These are phyloP conservation scores for Polygonum aviculare DNA, from an alignment of 148 eudicot species.

Conservation along the genomic window DNA sequence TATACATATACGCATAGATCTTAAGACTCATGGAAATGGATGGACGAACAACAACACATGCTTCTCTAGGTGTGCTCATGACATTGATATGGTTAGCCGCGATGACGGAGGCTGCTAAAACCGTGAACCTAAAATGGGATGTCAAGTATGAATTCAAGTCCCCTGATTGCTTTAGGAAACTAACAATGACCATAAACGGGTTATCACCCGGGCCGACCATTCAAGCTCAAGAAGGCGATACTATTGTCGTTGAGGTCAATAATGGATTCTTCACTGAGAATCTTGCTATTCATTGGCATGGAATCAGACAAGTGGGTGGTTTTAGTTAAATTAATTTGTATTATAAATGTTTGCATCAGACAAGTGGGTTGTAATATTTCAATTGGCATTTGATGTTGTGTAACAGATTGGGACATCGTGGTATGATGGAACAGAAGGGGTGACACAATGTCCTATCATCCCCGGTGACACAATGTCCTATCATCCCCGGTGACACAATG, in stretches of 20 bases:
- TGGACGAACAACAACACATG: background rate
- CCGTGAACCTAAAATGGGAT: conserved; percentile 35
- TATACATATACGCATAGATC: background rate
- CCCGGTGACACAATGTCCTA: conserved; percentile 82
- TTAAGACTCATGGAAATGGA: background rate
- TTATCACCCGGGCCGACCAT: conserved; percentile 70
- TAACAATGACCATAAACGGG: conserved; percentile 56
- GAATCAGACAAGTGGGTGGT: conserved; percentile 56
- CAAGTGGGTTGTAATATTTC: too few relatives aligned
- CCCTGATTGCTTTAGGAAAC: conserved; percentile 60
- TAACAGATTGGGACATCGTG: conserved; percentile 69
- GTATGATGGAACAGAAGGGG: conserved; percentile 78
- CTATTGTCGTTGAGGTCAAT: conserved; percentile 57
- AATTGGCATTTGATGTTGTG: background rate
- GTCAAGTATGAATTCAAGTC: conserved; percentile 69
- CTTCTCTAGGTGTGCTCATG: background rate
- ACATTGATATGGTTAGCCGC: background rate
- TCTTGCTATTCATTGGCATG: conserved; percentile 90
- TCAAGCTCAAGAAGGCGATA: conserved; percentile 56
- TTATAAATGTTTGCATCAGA: too few relatives aligned
- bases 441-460: conserved; percentile 66
- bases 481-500: conserved; percentile 55
- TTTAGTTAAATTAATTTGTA: too few relatives aligned
- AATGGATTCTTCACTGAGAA: conserved; percentile 66
- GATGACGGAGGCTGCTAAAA: background rate